Evolutionary conservation across 768 basidiomycete genomes (phyloP).

Genomic region (Leccinum rimulosum): DNA sequence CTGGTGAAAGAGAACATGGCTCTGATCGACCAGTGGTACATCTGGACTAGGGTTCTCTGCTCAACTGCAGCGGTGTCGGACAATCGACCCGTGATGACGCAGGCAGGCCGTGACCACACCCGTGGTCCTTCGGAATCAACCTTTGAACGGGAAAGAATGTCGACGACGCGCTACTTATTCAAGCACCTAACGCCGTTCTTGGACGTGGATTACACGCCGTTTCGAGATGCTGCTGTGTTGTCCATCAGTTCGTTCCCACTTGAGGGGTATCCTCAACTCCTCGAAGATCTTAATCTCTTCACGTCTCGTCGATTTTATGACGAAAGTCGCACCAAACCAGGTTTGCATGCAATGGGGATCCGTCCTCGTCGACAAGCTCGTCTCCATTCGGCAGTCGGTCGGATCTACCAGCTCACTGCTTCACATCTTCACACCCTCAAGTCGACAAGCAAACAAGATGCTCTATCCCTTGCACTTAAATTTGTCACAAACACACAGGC

Average conservation of each 20-base stretch:
- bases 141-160: conserved; percentile 78
- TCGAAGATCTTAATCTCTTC: conserved; percentile 81
- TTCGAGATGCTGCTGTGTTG: conserved; percentile 82
- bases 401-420: conserved; percentile 85
- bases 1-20: conserved; percentile 54
- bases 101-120: conserved; percentile 61
- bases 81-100: conserved; percentile 50
- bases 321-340: conserved; percentile 49
- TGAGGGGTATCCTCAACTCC: conserved; percentile 70
- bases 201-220: conserved; percentile 78
- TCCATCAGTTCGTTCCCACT: conserved; percentile 87
- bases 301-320: conserved; percentile 84
- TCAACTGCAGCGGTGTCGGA: conserved; percentile 74
- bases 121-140: conserved; percentile 70
- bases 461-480: conserved; percentile 76
- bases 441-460: conserved; percentile 65
- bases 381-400: conserved; percentile 81
- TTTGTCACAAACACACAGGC: conserved; percentile 82
- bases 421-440: conserved; percentile 70
- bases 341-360: conserved; percentile 42
- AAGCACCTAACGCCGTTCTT: conserved; percentile 84
- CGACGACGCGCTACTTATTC: conserved; percentile 81
- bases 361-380: conserved; percentile 73
- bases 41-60: conserved; percentile 84
- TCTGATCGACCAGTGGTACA: conserved; percentile 74